phyloP scores from a whole-genome alignment of 768 basidiomycete species.

The Suillus hirtellus region DNA sequence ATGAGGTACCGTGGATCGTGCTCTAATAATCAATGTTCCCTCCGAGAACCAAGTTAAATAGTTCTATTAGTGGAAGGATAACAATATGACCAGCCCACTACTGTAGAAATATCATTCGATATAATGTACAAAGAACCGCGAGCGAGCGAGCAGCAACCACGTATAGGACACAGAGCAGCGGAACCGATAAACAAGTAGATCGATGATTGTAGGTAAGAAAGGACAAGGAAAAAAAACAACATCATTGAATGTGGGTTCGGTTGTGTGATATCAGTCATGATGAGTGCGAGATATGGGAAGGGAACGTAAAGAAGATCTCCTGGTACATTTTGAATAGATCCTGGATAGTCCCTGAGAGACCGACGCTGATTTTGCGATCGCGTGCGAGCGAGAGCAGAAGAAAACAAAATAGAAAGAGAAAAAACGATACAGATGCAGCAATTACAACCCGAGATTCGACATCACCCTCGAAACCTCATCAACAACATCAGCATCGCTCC shows the following conservation, averaged over 20 bases:
- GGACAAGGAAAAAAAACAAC: conserved; percentile 27
- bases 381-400: conserved; percentile 14
- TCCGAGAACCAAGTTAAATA: conserved; percentile 31
- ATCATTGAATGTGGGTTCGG: conserved; percentile 11
- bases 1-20: conserved; percentile 90
- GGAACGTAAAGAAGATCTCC: conserved; percentile 22
- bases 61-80: conserved; percentile 60
- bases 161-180: conserved; percentile 9
- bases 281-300: conserved; percentile 6
- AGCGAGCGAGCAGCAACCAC: conserved; percentile 10
- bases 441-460: conserved; percentile 68
- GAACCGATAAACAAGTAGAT: conserved; percentile 20
- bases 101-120: conserved; percentile 49
- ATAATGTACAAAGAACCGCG: conserved; percentile 38
- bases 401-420: background rate
- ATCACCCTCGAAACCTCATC: conserved; percentile 73
- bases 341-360: conserved; percentile 21
- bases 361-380: conserved; percentile 30
- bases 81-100: conserved; percentile 61
- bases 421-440: conserved; percentile 9
- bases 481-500: conserved; percentile 54
- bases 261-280: conserved; percentile 12
- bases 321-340: conserved; percentile 38
- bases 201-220: conserved; percentile 21
- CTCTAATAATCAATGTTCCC: conserved; percentile 40